phyloP scores from a whole-genome alignment of 2,329 filamentous ascomycete genomes.

The Fonsecaea nubica region DNA sequence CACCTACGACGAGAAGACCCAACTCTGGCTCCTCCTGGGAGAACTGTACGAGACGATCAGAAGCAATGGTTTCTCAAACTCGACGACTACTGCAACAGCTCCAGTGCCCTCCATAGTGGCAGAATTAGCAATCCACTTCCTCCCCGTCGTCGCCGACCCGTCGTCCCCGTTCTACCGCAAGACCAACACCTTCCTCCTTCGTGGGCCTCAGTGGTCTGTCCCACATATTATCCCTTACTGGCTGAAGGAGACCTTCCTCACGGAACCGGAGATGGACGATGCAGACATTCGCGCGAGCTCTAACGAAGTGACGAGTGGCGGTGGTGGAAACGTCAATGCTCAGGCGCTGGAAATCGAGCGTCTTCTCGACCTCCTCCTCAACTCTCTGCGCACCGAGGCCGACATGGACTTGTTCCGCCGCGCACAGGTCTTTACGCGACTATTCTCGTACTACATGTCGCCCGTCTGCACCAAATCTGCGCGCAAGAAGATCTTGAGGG shows the following conservation, averaged over 20 bases:
- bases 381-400: conserved; percentile 39
- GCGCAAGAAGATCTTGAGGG: conserved; percentile 66
- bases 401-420: conserved; percentile 60
- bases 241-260: conserved; percentile 74
- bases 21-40: conserved; percentile 76
- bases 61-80: conserved; percentile 10
- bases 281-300: conserved; percentile 61
- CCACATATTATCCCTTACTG: conserved; percentile 64
- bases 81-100: conserved; percentile 5
- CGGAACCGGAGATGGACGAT: conserved; percentile 74
- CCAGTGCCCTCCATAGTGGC: conserved; percentile 75
- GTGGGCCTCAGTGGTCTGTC: conserved; percentile 74
- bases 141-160: conserved; percentile 75
- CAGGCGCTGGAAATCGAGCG: conserved; percentile 55
- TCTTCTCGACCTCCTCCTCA: conserved; percentile 46
- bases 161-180: conserved; percentile 85
- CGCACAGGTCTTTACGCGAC: conserved; percentile 74
- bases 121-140: conserved; percentile 72
- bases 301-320: background rate
- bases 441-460: conserved; percentile 72
- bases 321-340: conserved; percentile 55
- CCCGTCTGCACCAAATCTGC: conserved; percentile 66
- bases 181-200: conserved; percentile 81
- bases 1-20: conserved; percentile 66
- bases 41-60: conserved; percentile 75